phyloP scores from a whole-genome alignment of 208 protist species.

The Leishmania braziliensis region DNA sequence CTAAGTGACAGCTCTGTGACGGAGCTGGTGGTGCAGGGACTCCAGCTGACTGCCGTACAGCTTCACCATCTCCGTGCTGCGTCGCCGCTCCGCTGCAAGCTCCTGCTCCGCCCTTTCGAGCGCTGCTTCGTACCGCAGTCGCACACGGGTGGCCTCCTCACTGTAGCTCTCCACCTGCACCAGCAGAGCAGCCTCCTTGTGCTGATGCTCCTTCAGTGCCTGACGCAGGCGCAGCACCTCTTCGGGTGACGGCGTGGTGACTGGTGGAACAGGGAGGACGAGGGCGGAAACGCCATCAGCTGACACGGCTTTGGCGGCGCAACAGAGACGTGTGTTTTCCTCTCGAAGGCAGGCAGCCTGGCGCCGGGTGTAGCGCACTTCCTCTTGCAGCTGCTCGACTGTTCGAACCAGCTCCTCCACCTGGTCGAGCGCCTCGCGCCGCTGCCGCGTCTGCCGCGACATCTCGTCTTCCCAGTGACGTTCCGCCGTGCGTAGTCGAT shows the following conservation, averaged over 20 bases:
- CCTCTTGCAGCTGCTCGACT: conserved; percentile 46
- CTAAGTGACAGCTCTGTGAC: conserved; percentile 13
- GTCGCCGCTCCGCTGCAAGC: conserved; percentile 47
- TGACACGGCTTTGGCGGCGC: background rate
- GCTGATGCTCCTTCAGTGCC: conserved; percentile 16
- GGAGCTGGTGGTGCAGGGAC: conserved; percentile 62
- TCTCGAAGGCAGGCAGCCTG: conserved; percentile 34
- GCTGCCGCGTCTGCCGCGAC: conserved; percentile 30
- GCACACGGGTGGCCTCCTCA: conserved; percentile 38
- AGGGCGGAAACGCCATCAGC: background rate
- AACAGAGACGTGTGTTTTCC: conserved; percentile 28
- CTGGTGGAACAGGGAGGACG: background rate
- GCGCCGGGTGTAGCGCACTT: conserved; percentile 40
- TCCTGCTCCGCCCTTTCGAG: conserved; percentile 38
- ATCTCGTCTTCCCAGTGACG: conserved; percentile 44
- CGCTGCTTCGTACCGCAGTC: conserved; percentile 33
- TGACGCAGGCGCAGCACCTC: conserved; percentile 23
- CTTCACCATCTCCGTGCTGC: conserved; percentile 59
- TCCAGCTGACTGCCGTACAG: conserved; percentile 66
- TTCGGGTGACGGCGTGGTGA: background rate
- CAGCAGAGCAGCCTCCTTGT: conserved; percentile 46
- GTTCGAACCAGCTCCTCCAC: conserved; percentile 46
- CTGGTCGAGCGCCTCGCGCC: conserved; percentile 43
- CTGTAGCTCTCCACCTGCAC: conserved; percentile 58
- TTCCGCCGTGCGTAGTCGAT: conserved; percentile 44